phyloP scores from a whole-genome alignment of 2,329 filamentous ascomycete species.

The Dothideomycetes sp. region DNA sequence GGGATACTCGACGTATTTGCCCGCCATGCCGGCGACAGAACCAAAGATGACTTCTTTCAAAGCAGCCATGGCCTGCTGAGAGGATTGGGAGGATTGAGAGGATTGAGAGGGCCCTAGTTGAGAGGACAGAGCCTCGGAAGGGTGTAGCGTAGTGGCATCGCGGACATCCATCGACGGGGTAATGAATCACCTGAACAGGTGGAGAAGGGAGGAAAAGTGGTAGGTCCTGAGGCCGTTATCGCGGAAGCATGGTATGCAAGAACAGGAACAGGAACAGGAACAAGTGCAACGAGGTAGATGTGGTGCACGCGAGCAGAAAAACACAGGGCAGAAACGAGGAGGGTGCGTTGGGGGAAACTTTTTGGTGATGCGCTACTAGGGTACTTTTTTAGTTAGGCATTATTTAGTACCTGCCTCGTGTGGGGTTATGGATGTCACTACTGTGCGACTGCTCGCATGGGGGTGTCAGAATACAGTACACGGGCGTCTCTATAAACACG shows the following conservation, averaged over 20 bases:
- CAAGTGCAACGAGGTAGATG: too few species aligned
- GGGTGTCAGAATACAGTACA: too few species aligned
- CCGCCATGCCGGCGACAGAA: slow-evolving; percentile 80
- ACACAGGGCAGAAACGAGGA: too few species aligned
- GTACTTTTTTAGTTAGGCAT: too few species aligned
- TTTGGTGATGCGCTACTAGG: too few species aligned
- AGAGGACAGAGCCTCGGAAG: slow-evolving; percentile 3
- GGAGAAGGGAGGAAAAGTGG: neutral
- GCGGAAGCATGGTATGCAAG: slow-evolving; percentile 24
- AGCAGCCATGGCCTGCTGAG: slow-evolving; percentile 50
- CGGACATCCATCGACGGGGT: slow-evolving; percentile 15
- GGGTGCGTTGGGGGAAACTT: too few species aligned
- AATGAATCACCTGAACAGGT: slow-evolving; percentile 1
- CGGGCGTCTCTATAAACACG: too few species aligned
- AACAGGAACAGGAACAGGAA: too few species aligned
- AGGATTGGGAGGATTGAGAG: slow-evolving; percentile 18
- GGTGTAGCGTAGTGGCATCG: slow-evolving; percentile 11
- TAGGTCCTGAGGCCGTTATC: slow-evolving; percentile 24
- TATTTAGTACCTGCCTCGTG: too few species aligned
- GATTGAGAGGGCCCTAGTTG: slow-evolving; percentile 3
- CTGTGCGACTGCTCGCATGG: too few species aligned
- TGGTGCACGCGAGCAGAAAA: neutral
- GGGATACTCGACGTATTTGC: slow-evolving; percentile 96
- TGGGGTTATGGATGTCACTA: too few species aligned
- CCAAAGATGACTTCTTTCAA: slow-evolving; percentile 83